A percentile compares a stretch with the other conserved stretches of the same genome.
phyloP scores from a whole-genome alignment of 805 yeast genomes.

The Yarrowia sp. region DNA sequence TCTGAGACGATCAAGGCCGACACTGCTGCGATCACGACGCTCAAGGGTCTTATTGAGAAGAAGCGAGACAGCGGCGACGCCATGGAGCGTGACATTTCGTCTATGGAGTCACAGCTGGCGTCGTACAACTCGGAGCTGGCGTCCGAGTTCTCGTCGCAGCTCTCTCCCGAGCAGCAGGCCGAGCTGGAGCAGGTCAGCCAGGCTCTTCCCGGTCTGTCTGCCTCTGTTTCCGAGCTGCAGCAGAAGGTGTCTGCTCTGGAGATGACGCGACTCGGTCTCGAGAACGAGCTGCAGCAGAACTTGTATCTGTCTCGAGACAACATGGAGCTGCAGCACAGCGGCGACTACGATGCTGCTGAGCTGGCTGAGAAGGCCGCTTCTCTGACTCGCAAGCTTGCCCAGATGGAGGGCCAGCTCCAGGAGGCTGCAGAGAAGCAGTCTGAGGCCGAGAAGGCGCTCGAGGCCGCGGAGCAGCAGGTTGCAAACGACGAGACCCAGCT shows the following conservation, averaged over 20 bases:
- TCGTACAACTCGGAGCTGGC: conserved; percentile 51
- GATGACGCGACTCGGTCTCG: conserved; percentile 43
- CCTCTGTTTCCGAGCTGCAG: conserved; percentile 44
- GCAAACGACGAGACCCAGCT: conserved; percentile 43
- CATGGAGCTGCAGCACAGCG: conserved; percentile 32
- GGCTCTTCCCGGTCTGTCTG: conserved; percentile 34
- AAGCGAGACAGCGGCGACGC: background rate
- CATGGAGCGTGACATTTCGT: conserved; percentile 28
- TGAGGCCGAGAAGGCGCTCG: background rate
- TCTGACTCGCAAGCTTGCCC: background rate
- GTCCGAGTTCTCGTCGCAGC: conserved; percentile 52
- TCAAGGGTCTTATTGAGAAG: background rate
- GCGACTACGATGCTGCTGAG: conserved; percentile 31
- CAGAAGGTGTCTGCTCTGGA: conserved; percentile 44
- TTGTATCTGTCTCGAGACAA: conserved; percentile 53
- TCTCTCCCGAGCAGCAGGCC: conserved; percentile 42
- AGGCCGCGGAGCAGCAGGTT: conserved; percentile 17
- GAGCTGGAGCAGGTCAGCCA: conserved; percentile 48
- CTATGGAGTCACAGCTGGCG: conserved; percentile 44
- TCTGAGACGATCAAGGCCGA: conserved; percentile 1
- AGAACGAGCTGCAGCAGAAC: conserved; percentile 59
- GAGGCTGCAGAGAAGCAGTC: conserved; percentile 33
- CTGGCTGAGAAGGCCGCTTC: conserved; percentile 1
- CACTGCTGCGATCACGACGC: background rate
- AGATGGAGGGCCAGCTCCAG: conserved; percentile 36